Conservation (phyloP, 257 asterid genomes). For the Voacanga thouarsii region DNA sequence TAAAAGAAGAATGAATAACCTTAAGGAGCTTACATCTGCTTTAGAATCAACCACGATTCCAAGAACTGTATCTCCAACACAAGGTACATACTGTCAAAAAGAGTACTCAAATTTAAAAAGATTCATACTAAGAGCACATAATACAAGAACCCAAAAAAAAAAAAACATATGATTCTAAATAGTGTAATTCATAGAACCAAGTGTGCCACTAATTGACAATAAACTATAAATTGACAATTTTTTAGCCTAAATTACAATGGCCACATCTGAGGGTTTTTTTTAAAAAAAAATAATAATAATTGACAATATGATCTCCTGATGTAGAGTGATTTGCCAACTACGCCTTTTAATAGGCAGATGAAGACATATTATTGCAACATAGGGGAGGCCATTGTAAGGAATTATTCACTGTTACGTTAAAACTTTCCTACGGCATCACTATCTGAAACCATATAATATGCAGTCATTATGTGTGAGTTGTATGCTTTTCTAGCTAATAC, state of each 20-base stretch:
- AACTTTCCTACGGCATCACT: not conserved
- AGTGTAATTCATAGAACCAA: not conserved
- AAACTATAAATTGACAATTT: not conserved
- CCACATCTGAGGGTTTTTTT: not conserved
- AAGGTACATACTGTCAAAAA: conserved; percentile 69
- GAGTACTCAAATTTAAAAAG: conserved; percentile 14
- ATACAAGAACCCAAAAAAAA: no score
- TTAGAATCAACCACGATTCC: conserved; percentile 82
- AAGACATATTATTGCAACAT: not conserved
- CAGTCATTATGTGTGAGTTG: not conserved
- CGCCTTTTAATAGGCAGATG: not conserved
- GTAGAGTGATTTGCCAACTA: not conserved
- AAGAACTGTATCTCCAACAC: conserved; percentile 78
- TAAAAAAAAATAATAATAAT: not conserved
- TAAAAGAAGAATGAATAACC: conserved; percentile 4
- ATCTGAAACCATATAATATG: not conserved
- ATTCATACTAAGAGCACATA: conserved; percentile 3
- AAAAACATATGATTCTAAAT: not conserved
- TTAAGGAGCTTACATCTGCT: conserved; percentile 73
- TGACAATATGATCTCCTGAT: not conserved
- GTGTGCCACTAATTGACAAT: not conserved
- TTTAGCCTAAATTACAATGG: not conserved
- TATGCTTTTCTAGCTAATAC: not conserved
- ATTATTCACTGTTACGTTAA: not conserved
- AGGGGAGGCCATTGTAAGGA: not conserved